These are phyloP conservation scores for Fusarium falciforme DNA, from an alignment of 2,329 filamentous ascomycete genomes.

Conservation along the genomic window DNA sequence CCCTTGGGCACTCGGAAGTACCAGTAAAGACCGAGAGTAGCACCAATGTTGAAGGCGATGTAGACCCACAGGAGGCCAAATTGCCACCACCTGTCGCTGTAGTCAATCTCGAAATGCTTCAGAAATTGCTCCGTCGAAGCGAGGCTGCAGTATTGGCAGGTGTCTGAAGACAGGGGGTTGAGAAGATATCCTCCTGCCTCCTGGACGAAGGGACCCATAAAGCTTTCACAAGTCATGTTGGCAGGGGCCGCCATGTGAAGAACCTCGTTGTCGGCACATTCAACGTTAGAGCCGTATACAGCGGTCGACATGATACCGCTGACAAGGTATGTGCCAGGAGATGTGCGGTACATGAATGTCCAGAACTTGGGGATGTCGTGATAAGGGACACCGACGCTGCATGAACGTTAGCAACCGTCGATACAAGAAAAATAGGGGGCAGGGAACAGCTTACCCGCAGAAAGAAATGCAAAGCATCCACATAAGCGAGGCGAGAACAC, in stretches of 20 bases:
- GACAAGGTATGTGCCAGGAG: constrained; percentile 76
- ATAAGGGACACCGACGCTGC: constrained; percentile 69
- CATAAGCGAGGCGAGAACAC: constrained; percentile 53
- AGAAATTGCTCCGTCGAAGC: constrained; percentile 53
- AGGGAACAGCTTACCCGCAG: constrained; percentile 37
- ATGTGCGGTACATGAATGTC: constrained; percentile 77
- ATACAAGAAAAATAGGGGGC: background rate
- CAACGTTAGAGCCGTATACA: constrained; percentile 34
- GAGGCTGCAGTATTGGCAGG: constrained; percentile 59
- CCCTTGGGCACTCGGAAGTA: constrained; percentile 49
- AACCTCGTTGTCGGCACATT: constrained; percentile 54
- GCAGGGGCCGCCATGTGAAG: constrained; percentile 66
- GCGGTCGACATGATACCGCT: constrained; percentile 63
- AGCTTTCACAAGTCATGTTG: constrained; percentile 62
- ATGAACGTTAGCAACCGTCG: constrained; percentile 38
- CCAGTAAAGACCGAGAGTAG: constrained; percentile 61
- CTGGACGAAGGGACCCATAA: constrained; percentile 58
- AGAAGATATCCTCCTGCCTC: constrained; percentile 59
- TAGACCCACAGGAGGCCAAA: constrained; percentile 66
- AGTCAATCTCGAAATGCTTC: constrained; percentile 55
- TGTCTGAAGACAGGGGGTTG: constrained; percentile 53
- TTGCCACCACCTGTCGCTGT: constrained; percentile 65
- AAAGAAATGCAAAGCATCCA: constrained; percentile 44
- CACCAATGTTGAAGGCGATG: constrained; percentile 60
- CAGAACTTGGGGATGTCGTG: constrained; percentile 72